Base-by-base conservation (phyloP, 306 rosid genomes). In the Carpinus fangiana region DNA sequence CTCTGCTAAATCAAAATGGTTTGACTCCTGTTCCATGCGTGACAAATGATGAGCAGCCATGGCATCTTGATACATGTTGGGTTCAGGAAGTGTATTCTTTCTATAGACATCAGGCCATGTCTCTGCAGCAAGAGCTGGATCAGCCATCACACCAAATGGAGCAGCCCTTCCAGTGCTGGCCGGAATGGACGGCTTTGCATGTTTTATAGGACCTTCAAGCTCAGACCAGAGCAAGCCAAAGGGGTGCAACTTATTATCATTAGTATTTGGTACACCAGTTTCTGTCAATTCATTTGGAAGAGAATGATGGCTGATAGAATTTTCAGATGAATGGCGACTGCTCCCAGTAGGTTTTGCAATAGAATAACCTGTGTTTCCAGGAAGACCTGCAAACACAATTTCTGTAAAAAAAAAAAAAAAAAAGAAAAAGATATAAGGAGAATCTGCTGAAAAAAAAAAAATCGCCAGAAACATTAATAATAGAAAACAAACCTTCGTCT, bases 161-260 rank as follows among this genome's bases (percentile, higher is more conserved):
- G 79, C 67, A 50, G 56, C 70, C 83, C 87, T 80, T 18, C 85
- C 88, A 70, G 65, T 70, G 68, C 72, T 69, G 11, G 90, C 76
- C 13, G 88, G 72, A 76, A 59, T 70, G 67, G 84, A 76, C 20
- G 77, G 41, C 75, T 86, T 82, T 18, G 76, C 54, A 62, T 80
- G 82, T 55, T 78, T 82, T 28, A 69, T n/a, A 69, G 80, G 86
- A 46, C 86, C 79, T 84, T 86, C 88, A 38, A 89, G 82, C 82
- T 89, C 92, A 61, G 90, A 89, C 92, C 88, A 86, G 46, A 86
- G 84, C 81, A 86, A 82, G 69, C 92, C 92, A 78, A 89, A 86
- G 16, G 90, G 92, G 72, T 86, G 92, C 87, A 89, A 73, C 79
- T 80, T 86, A 68, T 60, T 61, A 75, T 84, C 90, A 60, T 81